Percentiles rank a stretch among this genome's conserved stretches.
Conservation (phyloP, 2,329 filamentous ascomycete species). For the Trichocomaceae sp. region DNA sequence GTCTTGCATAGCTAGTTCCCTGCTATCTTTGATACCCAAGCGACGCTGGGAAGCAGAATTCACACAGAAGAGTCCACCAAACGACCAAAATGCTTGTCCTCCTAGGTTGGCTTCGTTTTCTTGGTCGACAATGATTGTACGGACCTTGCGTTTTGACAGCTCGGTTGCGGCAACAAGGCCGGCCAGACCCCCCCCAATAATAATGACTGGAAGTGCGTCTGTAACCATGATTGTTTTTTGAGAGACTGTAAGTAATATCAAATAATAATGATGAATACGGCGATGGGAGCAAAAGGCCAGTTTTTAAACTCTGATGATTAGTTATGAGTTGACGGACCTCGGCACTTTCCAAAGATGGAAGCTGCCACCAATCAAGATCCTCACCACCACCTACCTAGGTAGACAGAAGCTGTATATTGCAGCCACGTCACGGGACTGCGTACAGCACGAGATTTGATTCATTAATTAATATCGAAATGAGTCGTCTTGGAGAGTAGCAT, state of each 20-base stretch:
- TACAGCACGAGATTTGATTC: background rate
- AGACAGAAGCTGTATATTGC: background rate
- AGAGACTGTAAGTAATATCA: no score
- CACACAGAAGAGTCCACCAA: slow-evolving; percentile 56
- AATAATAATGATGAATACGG: no score
- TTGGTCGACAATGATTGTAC: slow-evolving; percentile 46
- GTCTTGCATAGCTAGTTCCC: slow-evolving; percentile 52
- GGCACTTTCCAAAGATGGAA: background rate
- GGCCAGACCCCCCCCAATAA: slow-evolving; percentile 25
- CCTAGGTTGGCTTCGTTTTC: slow-evolving; percentile 52
- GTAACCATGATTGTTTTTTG: background rate
- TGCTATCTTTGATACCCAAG: slow-evolving; percentile 53
- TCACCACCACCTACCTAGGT: no score
- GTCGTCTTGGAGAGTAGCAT: background rate
- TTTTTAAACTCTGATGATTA: background rate
- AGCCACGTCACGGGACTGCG: background rate
- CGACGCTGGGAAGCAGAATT: slow-evolving; percentile 52
- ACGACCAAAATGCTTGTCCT: slow-evolving; percentile 59
- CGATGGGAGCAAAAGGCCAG: background rate
- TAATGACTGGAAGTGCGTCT: slow-evolving; percentile 18
- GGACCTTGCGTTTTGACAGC: slow-evolving; percentile 22
- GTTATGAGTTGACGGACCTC: background rate
- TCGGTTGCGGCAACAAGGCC: slow-evolving; percentile 28
- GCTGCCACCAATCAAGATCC: background rate
- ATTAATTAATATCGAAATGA: background rate